phyloP scores from a whole-genome alignment of 106 monocot species.

The Hemerocallis citrina region DNA sequence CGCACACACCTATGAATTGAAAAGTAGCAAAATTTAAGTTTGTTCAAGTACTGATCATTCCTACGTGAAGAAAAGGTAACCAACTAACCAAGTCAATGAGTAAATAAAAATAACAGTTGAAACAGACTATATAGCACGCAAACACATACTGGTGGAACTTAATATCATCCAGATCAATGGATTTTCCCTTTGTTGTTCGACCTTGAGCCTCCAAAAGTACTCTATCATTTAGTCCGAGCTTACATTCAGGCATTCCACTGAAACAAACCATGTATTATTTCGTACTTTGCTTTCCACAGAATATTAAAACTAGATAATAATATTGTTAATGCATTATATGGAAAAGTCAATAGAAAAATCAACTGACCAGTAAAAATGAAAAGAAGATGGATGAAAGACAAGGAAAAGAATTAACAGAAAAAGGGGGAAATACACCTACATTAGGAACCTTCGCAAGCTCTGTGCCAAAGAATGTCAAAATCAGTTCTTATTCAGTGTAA shows the following conservation, averaged over 20 bases:
- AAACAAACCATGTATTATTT: conserved; percentile 6
- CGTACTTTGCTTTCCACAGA: conserved; percentile 1
- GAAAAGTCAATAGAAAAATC: too few relatives aligned
- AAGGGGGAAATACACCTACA: too few relatives aligned
- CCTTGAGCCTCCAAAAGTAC: conserved; percentile 96
- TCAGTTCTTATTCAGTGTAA: too few relatives aligned
- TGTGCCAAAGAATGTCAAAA: too few relatives aligned
- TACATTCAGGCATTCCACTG: conserved; percentile 99
- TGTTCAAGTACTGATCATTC: background rate
- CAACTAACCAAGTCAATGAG: background rate
- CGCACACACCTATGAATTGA: conserved; percentile 66
- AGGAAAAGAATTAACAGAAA: too few relatives aligned
- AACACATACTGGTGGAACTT: conserved; percentile 85
- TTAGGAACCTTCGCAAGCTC: too few relatives aligned
- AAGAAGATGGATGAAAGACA: too few relatives aligned
- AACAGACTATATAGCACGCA: background rate
- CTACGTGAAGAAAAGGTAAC: background rate
- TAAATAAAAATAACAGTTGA: background rate
- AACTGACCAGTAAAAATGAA: too few relatives aligned
- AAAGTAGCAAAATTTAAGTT: background rate
- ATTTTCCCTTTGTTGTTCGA: conserved; percentile 87
- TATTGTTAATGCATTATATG: too few relatives aligned
- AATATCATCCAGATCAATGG: conserved; percentile 95
- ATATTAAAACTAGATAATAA: background rate
- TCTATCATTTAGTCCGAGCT: conserved; percentile 90